Base-by-base conservation (phyloP, 2,329 filamentous ascomycete genomes). In the Rhexocercosporidium sp. region DNA sequence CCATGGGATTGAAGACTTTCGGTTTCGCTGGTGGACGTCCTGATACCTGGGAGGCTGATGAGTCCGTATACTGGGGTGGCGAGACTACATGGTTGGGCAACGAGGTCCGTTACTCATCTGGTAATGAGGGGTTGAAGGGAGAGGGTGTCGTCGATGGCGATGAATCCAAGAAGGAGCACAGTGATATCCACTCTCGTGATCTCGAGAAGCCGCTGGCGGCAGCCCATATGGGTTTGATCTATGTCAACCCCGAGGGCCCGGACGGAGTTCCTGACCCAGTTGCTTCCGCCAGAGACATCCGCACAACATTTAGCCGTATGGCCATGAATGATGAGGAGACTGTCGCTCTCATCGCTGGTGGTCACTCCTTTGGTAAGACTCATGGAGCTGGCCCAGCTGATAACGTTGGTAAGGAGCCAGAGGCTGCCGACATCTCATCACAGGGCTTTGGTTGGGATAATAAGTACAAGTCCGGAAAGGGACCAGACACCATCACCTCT, bases 241-340 rank as follows among this genome's bases (percentile, higher is more conserved):
- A 94, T 78, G 91, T 93, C 69, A 93, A 94, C 81, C 91, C 92
- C 2, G 90, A 93, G 78, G 91, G 92, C 8, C 92, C 92, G 31
- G 88, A 93, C 72, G 90, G 88, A 68, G 85, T 86, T 64, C 89
- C 90, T 3, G 90, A 94, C 75, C 89, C 90, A 22, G 78, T 89
- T 47, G 89, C 89, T 16, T 85, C 92, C 1, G 92, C 88, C 49
- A 80, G 84, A 66, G 92, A 94, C 74, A 94, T 94, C 76, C 90
- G 90, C 70, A 85, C 83, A 66, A 92, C 92, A 20, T 94, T 94
- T 73, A 84, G 84, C 70, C 90, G 91, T 78, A 94, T 94, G 91
- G 91, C 88, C 69, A 94, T 94, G 92, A 88, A 92, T 76, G 90
- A 94, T 76, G 88, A 92, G 80, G 92, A 94, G 83, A 94, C 92